Conservation (phyloP, 2,329 filamentous ascomycete genomes). For the Cercospora sp. region DNA sequence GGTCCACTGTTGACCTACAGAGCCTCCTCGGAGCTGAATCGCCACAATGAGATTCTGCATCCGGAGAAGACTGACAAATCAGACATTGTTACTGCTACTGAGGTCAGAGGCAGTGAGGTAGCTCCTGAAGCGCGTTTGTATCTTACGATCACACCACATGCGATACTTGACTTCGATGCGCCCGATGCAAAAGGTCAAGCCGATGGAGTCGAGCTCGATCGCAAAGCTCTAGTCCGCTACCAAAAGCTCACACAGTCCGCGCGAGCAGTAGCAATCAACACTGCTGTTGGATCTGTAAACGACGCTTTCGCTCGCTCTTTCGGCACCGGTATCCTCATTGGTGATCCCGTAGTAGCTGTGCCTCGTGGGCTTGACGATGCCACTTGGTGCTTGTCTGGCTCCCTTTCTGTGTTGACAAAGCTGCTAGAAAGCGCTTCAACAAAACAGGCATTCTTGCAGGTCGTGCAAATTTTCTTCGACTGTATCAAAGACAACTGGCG, state of each 20-base stretch:
- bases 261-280: conserved; percentile 81
- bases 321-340: conserved; percentile 78
- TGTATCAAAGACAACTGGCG: conserved; percentile 90
- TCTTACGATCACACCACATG: conserved; percentile 77
- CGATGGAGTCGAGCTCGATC: conserved; percentile 49
- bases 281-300: conserved; percentile 80
- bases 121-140: conserved; percentile 79
- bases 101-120: conserved; percentile 77
- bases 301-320: conserved; percentile 80
- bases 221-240: conserved; percentile 46
- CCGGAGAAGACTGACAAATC: conserved; percentile 87
- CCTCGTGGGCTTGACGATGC: conserved; percentile 88
- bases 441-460: conserved; percentile 68
- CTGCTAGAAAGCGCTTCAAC: conserved; percentile 75
- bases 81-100: conserved; percentile 85
- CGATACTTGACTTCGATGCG: conserved; percentile 73
- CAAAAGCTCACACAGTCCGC: conserved; percentile 69
- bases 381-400: conserved; percentile 89
- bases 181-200: conserved; percentile 8
- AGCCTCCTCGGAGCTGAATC: conserved; percentile 83
- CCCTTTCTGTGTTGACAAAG: conserved; percentile 79
- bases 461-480: conserved; percentile 80
- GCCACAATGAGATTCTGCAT: conserved; percentile 87
- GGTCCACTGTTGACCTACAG: conserved; percentile 96
- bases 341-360: conserved; percentile 75